phyloP scores from a whole-genome alignment of 139 green algal species.

The Chlamydomonas sphaeroides region DNA sequence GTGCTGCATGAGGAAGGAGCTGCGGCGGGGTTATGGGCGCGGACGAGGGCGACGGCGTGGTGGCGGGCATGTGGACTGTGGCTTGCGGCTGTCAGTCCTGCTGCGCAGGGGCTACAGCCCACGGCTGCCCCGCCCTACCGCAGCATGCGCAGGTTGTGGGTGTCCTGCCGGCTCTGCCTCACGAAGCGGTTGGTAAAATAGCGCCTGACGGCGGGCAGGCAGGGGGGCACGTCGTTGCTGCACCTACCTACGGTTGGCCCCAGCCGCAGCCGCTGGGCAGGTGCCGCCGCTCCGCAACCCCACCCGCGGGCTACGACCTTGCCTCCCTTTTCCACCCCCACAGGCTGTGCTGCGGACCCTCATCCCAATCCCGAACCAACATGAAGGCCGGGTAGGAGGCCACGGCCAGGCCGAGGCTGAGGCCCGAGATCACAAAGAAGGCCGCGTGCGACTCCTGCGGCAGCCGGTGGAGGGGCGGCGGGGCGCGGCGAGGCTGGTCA shows the following conservation, averaged over 20 bases:
- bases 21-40: not conserved
- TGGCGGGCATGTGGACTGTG: not conserved
- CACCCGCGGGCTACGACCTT: no score
- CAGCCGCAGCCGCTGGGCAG: no score
- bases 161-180: not conserved
- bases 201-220: no score
- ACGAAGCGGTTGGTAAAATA: conserved; percentile 20
- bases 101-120: not conserved
- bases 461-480: no score
- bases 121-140: not conserved
- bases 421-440: not conserved
- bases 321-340: no score
- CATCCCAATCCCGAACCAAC: no score
- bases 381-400: conserved; percentile 18
- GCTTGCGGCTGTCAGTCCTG: not conserved
- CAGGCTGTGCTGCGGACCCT: no score
- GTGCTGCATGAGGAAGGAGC: conserved; percentile 60
- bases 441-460: not conserved
- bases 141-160: not conserved
- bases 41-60: not conserved
- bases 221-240: no score
- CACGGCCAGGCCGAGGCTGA: not conserved
- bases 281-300: no score
- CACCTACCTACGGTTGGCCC: no score
- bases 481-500: not conserved